Base-by-base conservation (phyloP, 768 basidiomycete species). In the Tubosaeta sp. region DNA sequence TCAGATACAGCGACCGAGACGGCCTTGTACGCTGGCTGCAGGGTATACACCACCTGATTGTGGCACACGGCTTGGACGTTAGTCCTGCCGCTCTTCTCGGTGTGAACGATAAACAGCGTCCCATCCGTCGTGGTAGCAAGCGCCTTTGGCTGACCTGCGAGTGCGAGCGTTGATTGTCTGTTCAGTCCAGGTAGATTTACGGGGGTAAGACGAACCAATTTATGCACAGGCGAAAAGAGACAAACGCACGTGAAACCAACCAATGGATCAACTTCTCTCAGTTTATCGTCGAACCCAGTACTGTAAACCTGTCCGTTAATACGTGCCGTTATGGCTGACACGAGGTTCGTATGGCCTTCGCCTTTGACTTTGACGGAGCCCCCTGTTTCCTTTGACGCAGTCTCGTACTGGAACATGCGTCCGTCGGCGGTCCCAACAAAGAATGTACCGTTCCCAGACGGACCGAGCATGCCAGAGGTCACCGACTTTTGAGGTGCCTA, bases 401-500 rank as follows among this genome's bases (percentile, higher is more conserved):
- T 71, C 14, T 82, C 77, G 63, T 86, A 90, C 2, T 83, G 76
- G 42, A 85, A 73, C 1, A 84, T 71, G 13, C 89, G 84, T 1
- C 93, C 92, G 54, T 92, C 89, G 4, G 86, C 83, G 0, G 86
- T 83, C 16, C 93, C 93, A 0, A 83, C 79, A 50, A 93, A 73
- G 73, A 95, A 90, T 0, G 90, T 91, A n/a, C 64, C 66, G 6
- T 18, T 41, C 0, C 48, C 56, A 2, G 75, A 63, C 3, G 65
- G 62, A 1, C 66, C 59, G 0, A 77, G 64, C 1, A 79, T 65
- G 16, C 80, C 75, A 0, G 87, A 76, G 0, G 87, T 95, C 56
- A 97, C 78, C 3, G 87, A 71, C 63, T 84, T 91, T 66, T 92
- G 87, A 14, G 92, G 84, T 6, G 84, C 92, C 84, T 94, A 58